Conservation (phyloP, 1,284 basidiomycete species). For the Apiotrichum sp. region DNA sequence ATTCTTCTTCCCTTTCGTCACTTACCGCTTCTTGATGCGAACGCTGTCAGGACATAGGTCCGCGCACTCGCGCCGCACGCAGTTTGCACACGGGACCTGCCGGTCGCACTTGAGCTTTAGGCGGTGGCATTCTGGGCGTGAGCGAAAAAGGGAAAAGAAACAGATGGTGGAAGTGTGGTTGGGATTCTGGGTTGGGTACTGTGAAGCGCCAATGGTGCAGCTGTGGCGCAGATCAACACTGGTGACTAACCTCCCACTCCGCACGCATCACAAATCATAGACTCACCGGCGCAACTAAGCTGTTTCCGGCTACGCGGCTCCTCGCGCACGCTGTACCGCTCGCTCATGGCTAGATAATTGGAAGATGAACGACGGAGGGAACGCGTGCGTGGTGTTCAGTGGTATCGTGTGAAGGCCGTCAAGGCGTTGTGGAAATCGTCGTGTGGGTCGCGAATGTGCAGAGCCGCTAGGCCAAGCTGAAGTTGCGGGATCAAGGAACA, state of each 20-base stretch:
- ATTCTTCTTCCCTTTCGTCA: neutral
- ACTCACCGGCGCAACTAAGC: conserved; percentile 19
- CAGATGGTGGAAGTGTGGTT: too few relatives aligned
- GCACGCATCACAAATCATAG: neutral
- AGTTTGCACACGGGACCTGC: conserved; percentile 32
- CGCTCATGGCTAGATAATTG: neutral
- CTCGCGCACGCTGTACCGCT: conserved; percentile 14
- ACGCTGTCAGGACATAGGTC: conserved; percentile 31
- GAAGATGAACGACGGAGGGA: too few relatives aligned
- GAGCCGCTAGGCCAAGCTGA: too few relatives aligned
- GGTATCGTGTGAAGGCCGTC: too few relatives aligned
- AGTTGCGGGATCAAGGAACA: too few relatives aligned
- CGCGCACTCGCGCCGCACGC: conserved; percentile 30
- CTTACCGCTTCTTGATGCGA: neutral
- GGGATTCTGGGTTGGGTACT: too few relatives aligned
- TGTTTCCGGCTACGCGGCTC: conserved; percentile 14
- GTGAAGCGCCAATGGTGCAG: too few relatives aligned
- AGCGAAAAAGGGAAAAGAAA: neutral
- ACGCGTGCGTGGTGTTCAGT: too few relatives aligned
- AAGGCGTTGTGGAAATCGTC: too few relatives aligned
- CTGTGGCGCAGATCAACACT: neutral
- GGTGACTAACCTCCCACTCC: neutral
- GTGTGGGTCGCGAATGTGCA: too few relatives aligned
- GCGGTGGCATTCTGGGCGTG: conserved; percentile 18
- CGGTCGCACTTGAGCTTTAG: conserved; percentile 34